These are phyloP conservation scores for Cyamopsis tetragonoloba DNA, from an alignment of 306 rosid genomes.

Conservation along the genomic window DNA sequence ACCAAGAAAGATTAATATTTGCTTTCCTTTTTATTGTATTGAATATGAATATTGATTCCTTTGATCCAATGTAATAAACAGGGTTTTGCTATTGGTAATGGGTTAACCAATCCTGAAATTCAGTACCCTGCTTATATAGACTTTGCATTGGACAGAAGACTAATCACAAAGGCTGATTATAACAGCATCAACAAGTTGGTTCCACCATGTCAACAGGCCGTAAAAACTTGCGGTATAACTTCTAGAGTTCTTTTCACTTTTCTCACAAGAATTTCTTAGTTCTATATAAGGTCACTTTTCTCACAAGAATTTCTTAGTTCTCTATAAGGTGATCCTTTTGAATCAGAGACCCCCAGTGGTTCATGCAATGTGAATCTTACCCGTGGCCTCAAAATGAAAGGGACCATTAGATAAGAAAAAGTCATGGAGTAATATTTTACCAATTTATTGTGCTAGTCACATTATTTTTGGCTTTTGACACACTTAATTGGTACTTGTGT, in stretches of 20 bases:
- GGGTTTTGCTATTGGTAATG: slow-evolving; percentile 96
- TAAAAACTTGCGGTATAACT: slow-evolving; percentile 55
- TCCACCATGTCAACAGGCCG: slow-evolving; percentile 59
- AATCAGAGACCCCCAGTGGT: no score
- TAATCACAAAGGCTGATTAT: slow-evolving; percentile 48
- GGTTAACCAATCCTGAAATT: slow-evolving; percentile 75
- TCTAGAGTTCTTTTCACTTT: background rate
- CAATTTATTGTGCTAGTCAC: background rate
- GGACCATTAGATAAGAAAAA: slow-evolving; percentile 11
- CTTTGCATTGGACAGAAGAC: slow-evolving; percentile 56
- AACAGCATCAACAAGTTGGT: slow-evolving; percentile 40
- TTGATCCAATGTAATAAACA: slow-evolving; percentile 27
- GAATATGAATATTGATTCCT: no score
- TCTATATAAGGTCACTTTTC: no score
- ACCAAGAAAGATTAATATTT: background rate
- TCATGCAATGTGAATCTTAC: no score
- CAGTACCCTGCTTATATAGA: slow-evolving; percentile 82
- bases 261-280: background rate
- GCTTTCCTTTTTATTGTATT: background rate
- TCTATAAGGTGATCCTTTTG: background rate
- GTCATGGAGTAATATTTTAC: background rate
- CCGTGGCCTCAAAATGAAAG: no score
- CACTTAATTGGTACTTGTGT: slow-evolving; percentile 12
- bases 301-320: background rate
- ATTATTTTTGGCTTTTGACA: slow-evolving; percentile 2